Conservation (phyloP, 1,284 basidiomycete species). For the Cystobasidium pallidum region DNA sequence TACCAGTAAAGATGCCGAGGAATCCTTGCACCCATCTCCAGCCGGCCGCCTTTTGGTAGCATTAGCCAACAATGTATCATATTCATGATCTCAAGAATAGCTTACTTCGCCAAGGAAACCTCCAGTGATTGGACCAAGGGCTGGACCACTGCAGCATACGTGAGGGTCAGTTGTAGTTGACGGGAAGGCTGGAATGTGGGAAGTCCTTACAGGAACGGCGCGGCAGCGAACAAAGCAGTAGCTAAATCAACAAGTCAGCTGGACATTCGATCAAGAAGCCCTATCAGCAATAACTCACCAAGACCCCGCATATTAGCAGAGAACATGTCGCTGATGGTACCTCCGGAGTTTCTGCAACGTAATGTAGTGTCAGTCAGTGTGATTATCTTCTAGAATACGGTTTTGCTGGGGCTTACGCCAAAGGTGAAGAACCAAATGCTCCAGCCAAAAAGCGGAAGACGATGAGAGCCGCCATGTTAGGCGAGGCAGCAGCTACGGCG, state of each 20-base stretch:
- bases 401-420: constrained; percentile 57
- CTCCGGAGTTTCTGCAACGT: constrained; percentile 61
- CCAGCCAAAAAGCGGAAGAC: constrained; percentile 66
- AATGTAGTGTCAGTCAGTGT: neutral
- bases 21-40: constrained; percentile 46
- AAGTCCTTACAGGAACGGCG: constrained; percentile 44
- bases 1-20: constrained; percentile 44
- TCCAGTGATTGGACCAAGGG: constrained; percentile 49
- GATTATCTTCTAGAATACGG: neutral
- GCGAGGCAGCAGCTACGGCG: constrained; percentile 66
- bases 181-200: too few relatives aligned
- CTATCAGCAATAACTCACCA: constrained; percentile 3
- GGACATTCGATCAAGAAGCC: neutral
- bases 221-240: constrained; percentile 45
- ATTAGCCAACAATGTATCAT: neutral
- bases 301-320: constrained; percentile 35
- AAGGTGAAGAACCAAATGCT: constrained; percentile 64
- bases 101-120: constrained; percentile 36
- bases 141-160: constrained; percentile 20
- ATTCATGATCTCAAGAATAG: neutral
- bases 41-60: constrained; percentile 7
- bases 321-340: constrained; percentile 64
- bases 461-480: constrained; percentile 66
- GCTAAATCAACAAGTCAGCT: neutral
- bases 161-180: too few relatives aligned